Base-by-base conservation (phyloP, 257 asterid species). In the Hygrophila difformis region DNA sequence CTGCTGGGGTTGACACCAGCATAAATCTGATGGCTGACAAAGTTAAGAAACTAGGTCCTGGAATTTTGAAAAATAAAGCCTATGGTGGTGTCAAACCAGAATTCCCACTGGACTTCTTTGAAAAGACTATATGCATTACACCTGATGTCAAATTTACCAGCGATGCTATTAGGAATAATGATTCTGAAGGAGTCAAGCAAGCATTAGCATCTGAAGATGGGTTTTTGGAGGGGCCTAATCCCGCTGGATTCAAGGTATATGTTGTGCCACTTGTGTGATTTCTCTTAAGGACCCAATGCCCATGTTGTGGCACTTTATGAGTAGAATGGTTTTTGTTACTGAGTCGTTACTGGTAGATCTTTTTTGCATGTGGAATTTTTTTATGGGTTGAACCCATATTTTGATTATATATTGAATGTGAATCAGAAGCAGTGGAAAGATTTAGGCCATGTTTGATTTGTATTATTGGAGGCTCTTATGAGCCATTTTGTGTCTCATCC, bases 241-340 rank as follows among this genome's bases (percentile, higher is more conserved):
- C 94, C 24, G 65, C 93, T 50, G 99, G 96, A 58, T 91, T 91
- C 71, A 82, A 91, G 96, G 99, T 91, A 91, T 37, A n/a, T n/a
- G n/a, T n/a, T n/a, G n/a, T n/a, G n/a, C n/a, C n/a, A n/a, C n/a
- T n/a, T n/a, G n/a, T n/a, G n/a, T n/a, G n/a, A n/a, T n/a, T n/a
- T n/a, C 29, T 7, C 7, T 24, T 7, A 24, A 24, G 7, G 29
- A 24, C 29, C 7, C 29, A 24, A 24, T 24, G 29, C 29, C 3
- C 29, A 24, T 24, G n/a, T n/a, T n/a, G n/a, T n/a, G n/a, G n/a
- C n/a, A n/a, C n/a, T n/a, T n/a, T n/a, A n/a, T n/a, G n/a, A n/a
- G n/a, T n/a, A n/a, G n/a, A n/a, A n/a, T n/a, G n/a, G n/a, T n/a
- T n/a, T n/a, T n/a, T n/a, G n/a, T n/a, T n/a, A n/a, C n/a, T n/a